Evolutionary conservation across 2,329 filamentous ascomycete genomes (phyloP).

Genomic region (Venturia carpophila): DNA sequence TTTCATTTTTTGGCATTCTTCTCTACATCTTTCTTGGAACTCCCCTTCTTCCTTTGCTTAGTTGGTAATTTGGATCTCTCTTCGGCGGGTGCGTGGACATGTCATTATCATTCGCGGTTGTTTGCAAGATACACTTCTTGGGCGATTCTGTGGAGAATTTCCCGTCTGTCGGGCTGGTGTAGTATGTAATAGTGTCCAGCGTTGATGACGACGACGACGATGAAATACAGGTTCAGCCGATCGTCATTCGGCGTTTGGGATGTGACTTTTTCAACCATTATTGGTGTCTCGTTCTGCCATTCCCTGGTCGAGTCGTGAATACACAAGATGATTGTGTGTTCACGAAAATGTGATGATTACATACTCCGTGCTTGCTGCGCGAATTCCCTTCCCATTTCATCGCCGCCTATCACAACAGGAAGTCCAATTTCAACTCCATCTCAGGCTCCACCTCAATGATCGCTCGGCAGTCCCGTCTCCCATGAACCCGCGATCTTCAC

Average conservation of each 20-base stretch:
- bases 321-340: neutral
- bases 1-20: constrained; percentile 5
- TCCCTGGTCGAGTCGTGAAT: too few relatives aligned
- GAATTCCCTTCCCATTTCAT: too few relatives aligned
- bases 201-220: neutral
- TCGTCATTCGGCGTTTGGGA: neutral
- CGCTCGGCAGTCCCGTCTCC: too few relatives aligned
- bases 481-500: too few relatives aligned
- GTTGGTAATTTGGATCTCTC: constrained; percentile 4
- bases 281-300: too few relatives aligned
- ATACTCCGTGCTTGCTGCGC: too few relatives aligned
- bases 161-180: neutral
- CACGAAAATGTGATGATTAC: too few relatives aligned
- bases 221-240: neutral
- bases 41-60: neutral
- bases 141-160: neutral
- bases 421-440: too few relatives aligned
- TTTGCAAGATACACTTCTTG: neutral
- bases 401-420: too few relatives aligned
- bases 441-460: too few relatives aligned
- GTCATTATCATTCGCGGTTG: neutral
- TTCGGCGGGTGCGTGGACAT: neutral
- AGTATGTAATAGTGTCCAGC: neutral
- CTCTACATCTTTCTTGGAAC: constrained; percentile 1
- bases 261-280: neutral